Evolutionary conservation across 192 early-diverging fungal genomes (phyloP), one percentile per base, ranked within the genome.

Genomic region (Glomus cerebriforme): DNA sequence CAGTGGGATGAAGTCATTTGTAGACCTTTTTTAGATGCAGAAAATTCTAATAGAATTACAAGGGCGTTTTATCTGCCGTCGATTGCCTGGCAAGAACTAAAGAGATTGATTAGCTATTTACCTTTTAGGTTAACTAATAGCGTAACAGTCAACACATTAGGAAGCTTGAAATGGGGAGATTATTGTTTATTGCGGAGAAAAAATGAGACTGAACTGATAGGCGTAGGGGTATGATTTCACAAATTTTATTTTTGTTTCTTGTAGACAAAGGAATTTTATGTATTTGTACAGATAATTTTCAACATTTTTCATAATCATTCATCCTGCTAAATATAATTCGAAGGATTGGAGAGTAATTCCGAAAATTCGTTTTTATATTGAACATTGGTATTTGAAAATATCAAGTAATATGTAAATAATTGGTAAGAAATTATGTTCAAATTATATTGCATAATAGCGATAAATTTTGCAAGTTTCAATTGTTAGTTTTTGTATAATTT

Each of bases 11-110:
- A 78, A 31, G 37, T 92, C 12, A 43, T 45, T 9, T 94, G 93
- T 77, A 62, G 76, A 24, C 89, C 84, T 26, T 91, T 92, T 77
- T 79, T 94, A 27, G 90, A 94, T 83, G 81, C 86, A 12, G 80
- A 78, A 43, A 72, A 79, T 39, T 85, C 87, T 9, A 49, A 79
- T 29, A 74, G 74, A 67, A 37, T 89, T 63, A 64, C 83, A 62
- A 65, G 90, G 29, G 79, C 88, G 27, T 86, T 92, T 47, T 90
- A 83, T 73, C 58, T 88, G 17, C 89, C 85, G 2, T 75, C 62
- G 17, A 17, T 24, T 29, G 13, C 81, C 13, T 54, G 59, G 77
- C 17, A 69, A 32, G 49, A 37, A 26, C 7, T 75, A 10, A 54
- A 22, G 19, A 59, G 2, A 24, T 10, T 62, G 27, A 26, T 49